These are phyloP conservation scores for Trichoderma endophyticum DNA, from an alignment of 2,329 filamentous ascomycete species.

Conservation along the genomic window DNA sequence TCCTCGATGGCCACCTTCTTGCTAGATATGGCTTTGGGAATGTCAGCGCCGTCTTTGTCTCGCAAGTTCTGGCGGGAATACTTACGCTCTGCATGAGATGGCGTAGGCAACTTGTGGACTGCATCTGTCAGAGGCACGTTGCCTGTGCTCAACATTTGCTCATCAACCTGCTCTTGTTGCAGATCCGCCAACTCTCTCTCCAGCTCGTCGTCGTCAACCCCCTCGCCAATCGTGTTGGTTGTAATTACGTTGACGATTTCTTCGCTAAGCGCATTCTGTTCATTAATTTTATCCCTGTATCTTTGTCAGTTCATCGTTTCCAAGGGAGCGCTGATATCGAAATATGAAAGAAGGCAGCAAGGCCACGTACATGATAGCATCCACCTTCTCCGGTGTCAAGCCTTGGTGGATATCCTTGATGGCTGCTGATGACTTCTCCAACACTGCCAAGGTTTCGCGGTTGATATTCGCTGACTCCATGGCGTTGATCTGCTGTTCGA, in stretches of 20 bases:
- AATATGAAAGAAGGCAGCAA: background rate
- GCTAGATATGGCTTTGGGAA: constrained; percentile 30
- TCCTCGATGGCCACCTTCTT: constrained; percentile 57
- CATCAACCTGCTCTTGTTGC: constrained; percentile 89
- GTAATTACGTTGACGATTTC: constrained; percentile 89
- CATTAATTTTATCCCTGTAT: constrained; percentile 78
- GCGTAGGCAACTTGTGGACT: constrained; percentile 72
- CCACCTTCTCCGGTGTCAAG: constrained; percentile 90
- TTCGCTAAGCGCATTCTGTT: constrained; percentile 89
- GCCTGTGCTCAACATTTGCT: constrained; percentile 89
- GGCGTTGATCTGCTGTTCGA: constrained; percentile 92
- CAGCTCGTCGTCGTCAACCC: constrained; percentile 80
- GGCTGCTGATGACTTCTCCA: constrained; percentile 84
- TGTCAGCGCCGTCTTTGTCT: constrained; percentile 10
- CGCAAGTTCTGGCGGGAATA: constrained; percentile 23
- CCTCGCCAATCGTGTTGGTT: constrained; percentile 61
- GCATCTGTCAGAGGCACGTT: constrained; percentile 77
- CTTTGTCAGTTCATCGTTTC: constrained; percentile 29
- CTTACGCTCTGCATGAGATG: constrained; percentile 73
- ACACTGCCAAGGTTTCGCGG: constrained; percentile 88
- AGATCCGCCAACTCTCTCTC: constrained; percentile 80
- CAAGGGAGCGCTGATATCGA: background rate
- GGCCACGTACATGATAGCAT: constrained; percentile 79
- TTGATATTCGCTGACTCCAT: constrained; percentile 99
- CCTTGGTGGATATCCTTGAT: constrained; percentile 93